Evolutionary conservation across 768 basidiomycete genomes (phyloP).

Genomic region (Suillus variegatus): DNA sequence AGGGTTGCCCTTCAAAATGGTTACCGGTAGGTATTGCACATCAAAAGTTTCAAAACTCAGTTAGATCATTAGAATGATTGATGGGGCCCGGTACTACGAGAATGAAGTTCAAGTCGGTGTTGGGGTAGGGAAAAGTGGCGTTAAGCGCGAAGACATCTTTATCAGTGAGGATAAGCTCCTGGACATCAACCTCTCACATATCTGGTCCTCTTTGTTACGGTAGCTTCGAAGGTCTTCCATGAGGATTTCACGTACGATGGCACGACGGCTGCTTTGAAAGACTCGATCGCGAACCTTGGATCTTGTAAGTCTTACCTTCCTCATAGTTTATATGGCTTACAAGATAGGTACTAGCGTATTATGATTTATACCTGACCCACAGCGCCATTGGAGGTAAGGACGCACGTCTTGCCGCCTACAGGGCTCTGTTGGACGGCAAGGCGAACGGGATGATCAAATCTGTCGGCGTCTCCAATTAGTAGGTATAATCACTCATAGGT

Average conservation of each 20-base stretch:
- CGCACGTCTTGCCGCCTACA: slow-evolving; percentile 62
- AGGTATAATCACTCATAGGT: slow-evolving; percentile 20
- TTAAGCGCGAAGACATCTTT: slow-evolving; percentile 55
- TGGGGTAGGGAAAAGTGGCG: slow-evolving; percentile 50
- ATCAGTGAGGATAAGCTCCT: slow-evolving; percentile 44
- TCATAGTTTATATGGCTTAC: neutral
- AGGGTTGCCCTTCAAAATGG: slow-evolving; percentile 12
- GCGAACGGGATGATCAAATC: slow-evolving; percentile 57
- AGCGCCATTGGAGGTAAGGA: slow-evolving; percentile 59
- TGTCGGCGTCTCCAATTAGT: slow-evolving; percentile 81
- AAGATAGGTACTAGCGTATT: slow-evolving; percentile 41
- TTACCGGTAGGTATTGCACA: slow-evolving; percentile 8
- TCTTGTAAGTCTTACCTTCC: slow-evolving; percentile 41
- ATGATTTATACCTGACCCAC: slow-evolving; percentile 74
- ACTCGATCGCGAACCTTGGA: slow-evolving; percentile 51
- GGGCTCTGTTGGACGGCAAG: slow-evolving; percentile 60
- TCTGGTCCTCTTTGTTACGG: neutral
- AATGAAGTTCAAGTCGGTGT: slow-evolving; percentile 59
- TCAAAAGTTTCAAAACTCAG: slow-evolving; percentile 4
- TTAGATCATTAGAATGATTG: slow-evolving; percentile 34
- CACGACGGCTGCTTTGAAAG: slow-evolving; percentile 54
- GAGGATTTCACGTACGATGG: slow-evolving; percentile 39
- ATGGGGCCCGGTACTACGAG: slow-evolving; percentile 62
- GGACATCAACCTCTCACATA: neutral
- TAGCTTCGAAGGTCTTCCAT: slow-evolving; percentile 13